Evolutionary conservation across 495 filamentous ascomycete genomes (phyloP).

Genomic region (Lasiosphaeris hirsuta): DNA sequence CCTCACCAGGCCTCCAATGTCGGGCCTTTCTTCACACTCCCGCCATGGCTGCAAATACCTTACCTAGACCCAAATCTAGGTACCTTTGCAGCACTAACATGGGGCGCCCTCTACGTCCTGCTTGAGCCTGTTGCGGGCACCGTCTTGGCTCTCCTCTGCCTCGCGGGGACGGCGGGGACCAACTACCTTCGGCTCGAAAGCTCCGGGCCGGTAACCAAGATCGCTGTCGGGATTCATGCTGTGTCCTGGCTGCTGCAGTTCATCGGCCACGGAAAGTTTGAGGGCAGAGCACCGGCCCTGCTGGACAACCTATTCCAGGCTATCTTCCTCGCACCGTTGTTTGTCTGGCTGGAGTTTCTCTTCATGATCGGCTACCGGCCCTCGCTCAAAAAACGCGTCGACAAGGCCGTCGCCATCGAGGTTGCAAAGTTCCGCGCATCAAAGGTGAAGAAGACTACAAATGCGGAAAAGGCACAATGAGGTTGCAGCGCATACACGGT

Average conservation of each 20-base stretch:
- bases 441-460: constrained; percentile 22
- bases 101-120: constrained; percentile 78
- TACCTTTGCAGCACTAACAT: constrained; percentile 66
- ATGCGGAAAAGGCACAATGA: constrained; percentile 14
- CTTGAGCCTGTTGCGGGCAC: constrained; percentile 90
- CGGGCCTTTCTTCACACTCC: constrained; percentile 67
- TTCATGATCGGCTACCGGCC: constrained; percentile 89
- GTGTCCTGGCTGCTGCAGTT: constrained; percentile 87
- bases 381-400: constrained; percentile 75
- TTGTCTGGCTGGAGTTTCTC: constrained; percentile 93
- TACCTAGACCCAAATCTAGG: constrained; percentile 79
- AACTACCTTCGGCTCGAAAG: constrained; percentile 72
- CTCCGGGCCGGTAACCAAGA: constrained; percentile 63
- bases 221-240: constrained; percentile 63
- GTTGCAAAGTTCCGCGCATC: constrained; percentile 56
- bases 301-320: constrained; percentile 91
- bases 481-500: not conserved
- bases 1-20: constrained; percentile 68
- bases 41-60: constrained; percentile 63
- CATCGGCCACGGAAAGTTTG: constrained; percentile 85
- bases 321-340: constrained; percentile 91
- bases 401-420: constrained; percentile 69
- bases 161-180: constrained; percentile 65
- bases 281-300: constrained; percentile 81
- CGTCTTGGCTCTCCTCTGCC: constrained; percentile 66